Percentiles rank a stretch among this genome's conserved stretches.
Conservation (phyloP, 169 alveolate species). For the Eimeria falciformis region DNA sequence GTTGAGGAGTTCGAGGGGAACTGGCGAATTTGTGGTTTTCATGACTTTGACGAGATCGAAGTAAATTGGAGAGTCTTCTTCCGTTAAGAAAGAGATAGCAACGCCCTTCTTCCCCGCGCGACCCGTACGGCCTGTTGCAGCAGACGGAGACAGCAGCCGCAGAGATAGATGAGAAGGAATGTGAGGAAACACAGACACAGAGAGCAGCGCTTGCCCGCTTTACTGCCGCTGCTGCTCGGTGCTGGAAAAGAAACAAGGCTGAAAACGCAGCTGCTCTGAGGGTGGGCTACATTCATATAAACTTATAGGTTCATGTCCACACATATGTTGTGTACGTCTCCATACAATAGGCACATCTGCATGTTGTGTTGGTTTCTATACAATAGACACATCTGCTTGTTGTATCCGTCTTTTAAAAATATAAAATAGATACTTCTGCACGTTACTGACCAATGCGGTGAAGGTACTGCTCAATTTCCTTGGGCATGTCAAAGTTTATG, state of each 20-base stretch:
- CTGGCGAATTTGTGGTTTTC: constrained; percentile 90
- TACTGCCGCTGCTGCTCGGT: background rate
- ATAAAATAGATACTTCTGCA: too few relatives aligned
- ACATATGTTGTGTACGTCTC: too few relatives aligned
- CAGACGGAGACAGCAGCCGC: constrained; percentile 4
- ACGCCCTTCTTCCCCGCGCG: constrained; percentile 98
- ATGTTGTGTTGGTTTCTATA: too few relatives aligned
- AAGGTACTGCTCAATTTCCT: constrained; percentile 94
- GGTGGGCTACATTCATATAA: too few relatives aligned
- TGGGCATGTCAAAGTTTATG: constrained; percentile 99
- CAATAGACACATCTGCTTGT: too few relatives aligned
- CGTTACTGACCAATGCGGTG: constrained; percentile 93
- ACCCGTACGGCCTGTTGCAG: constrained; percentile 96
- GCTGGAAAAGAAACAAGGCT: background rate
- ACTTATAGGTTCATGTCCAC: too few relatives aligned
- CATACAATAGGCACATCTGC: too few relatives aligned
- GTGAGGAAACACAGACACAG: background rate
- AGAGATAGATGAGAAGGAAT: background rate
- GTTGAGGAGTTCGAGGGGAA: constrained; percentile 93
- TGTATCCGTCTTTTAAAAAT: too few relatives aligned
- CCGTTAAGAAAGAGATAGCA: constrained; percentile 96
- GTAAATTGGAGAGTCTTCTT: constrained; percentile 89
- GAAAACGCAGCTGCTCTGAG: too few relatives aligned
- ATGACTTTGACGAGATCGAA: constrained; percentile 94
- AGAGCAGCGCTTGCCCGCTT: background rate